These are phyloP conservation scores for Cercospora brassicicola DNA, from an alignment of 2,329 filamentous ascomycete genomes.

Conservation along the genomic window DNA sequence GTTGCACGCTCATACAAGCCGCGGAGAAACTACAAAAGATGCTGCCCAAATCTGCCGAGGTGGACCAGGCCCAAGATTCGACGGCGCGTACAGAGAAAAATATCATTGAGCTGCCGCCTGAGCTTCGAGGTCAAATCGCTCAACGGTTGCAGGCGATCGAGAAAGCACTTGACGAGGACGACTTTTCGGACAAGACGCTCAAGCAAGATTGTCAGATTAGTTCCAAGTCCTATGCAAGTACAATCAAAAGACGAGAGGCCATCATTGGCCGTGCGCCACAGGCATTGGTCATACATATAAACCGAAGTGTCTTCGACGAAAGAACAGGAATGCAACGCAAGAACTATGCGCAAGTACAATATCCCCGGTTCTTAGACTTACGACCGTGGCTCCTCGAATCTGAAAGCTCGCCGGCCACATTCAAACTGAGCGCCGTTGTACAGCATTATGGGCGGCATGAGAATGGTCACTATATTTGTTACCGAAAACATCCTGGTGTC, in stretches of 20 bases:
- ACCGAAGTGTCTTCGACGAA: constrained; percentile 88
- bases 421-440: constrained; percentile 61
- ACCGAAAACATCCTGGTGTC: constrained; percentile 64
- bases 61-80: constrained; percentile 9
- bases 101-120: constrained; percentile 42
- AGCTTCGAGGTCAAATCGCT: constrained; percentile 45
- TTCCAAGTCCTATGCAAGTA: constrained; percentile 66
- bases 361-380: constrained; percentile 72
- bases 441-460: constrained; percentile 90
- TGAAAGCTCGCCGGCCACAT: constrained; percentile 19
- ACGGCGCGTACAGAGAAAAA: constrained; percentile 9
- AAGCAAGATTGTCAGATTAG: constrained; percentile 49
- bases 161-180: constrained; percentile 71
- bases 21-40: constrained; percentile 55
- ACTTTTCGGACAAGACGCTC: constrained; percentile 64
- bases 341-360: constrained; percentile 76
- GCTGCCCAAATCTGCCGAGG: constrained; percentile 32
- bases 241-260: constrained; percentile 86
- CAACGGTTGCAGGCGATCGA: constrained; percentile 66
- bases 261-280: constrained; percentile 80
- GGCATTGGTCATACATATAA: constrained; percentile 82
- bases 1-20: constrained; percentile 73
- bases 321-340: constrained; percentile 76
- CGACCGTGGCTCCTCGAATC: constrained; percentile 75
- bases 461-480: constrained; percentile 94